These are phyloP conservation scores for Lepidium africanum DNA, from an alignment of 345 rosid species.

Conservation along the genomic window DNA sequence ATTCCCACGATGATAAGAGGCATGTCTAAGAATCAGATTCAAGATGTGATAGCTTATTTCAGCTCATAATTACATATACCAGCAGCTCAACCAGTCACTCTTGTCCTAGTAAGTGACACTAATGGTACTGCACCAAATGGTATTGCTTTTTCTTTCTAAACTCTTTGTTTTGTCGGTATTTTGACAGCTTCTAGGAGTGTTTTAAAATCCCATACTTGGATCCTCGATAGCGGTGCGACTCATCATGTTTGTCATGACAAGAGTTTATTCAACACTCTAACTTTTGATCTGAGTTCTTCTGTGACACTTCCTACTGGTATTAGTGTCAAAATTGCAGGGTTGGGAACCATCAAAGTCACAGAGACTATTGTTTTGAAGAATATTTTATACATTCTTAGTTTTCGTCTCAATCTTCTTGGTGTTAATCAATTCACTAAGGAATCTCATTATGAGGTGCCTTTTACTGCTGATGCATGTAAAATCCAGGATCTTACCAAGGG, in stretches of 20 bases:
- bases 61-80: background rate
- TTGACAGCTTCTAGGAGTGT: background rate
- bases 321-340: background rate
- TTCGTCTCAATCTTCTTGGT: no score
- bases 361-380: no score
- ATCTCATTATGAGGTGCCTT: no score
- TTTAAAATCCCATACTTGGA: background rate
- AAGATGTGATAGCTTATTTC: background rate
- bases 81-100: background rate
- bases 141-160: background rate
- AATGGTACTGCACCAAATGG: background rate
- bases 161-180: background rate
- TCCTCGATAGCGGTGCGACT: background rate
- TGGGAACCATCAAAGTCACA: no score
- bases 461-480: no score
- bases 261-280: background rate
- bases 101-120: fast-evolving
- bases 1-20: background rate
- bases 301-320: background rate
- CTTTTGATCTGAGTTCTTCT: background rate
- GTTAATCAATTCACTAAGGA: no score
- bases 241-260: background rate
- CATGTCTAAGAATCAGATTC: background rate
- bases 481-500: no score
- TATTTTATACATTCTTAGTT: no score